These are phyloP conservation scores for Debaryomycetaceae sp. DNA, from an alignment of 1,139 yeast species.

Conservation along the genomic window DNA sequence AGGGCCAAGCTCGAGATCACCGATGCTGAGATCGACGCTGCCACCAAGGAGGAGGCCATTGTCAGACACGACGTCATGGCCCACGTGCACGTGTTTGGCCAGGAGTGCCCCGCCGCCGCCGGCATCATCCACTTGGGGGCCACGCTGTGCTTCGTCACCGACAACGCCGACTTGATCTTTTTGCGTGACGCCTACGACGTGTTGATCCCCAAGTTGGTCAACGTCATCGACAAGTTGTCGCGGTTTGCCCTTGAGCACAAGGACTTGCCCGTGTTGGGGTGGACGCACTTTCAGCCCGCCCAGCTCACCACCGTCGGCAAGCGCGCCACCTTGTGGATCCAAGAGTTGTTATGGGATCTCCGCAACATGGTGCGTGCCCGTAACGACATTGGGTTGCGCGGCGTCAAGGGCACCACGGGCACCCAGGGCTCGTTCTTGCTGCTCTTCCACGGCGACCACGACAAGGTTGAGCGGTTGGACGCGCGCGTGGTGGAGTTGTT, in stretches of 20 bases:
- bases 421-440: slow-evolving; percentile 96
- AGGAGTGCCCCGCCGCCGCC: slow-evolving; percentile 91
- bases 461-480: slow-evolving; percentile 89
- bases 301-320: slow-evolving; percentile 98
- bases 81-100: slow-evolving; percentile 93
- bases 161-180: slow-evolving; percentile 95
- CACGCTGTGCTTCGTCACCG: slow-evolving; percentile 96
- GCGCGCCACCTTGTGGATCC: slow-evolving; percentile 97
- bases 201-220: slow-evolving; percentile 89
- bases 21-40: slow-evolving; percentile 87
- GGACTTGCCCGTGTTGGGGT: slow-evolving; percentile 95
- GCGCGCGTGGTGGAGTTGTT: slow-evolving; percentile 86
- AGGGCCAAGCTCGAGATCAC: slow-evolving; percentile 71
- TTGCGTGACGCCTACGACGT: slow-evolving; percentile 93
- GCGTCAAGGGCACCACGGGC: slow-evolving; percentile 99
- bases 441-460: slow-evolving; percentile 94
- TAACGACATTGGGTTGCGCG: slow-evolving; percentile 93
- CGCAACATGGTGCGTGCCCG: slow-evolving; percentile 95
- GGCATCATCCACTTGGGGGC: slow-evolving; percentile 99
- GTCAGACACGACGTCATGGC: slow-evolving; percentile 99
- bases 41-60: slow-evolving; percentile 91
- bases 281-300: slow-evolving; percentile 99
- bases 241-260: slow-evolving; percentile 87
- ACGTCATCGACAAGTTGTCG: slow-evolving; percentile 86
- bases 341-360: slow-evolving; percentile 96